Evolutionary conservation across 352 stramenopile genomes (phyloP), one percentile per base, ranked within the genome.

Genomic region (Thraustochytrium sp.): DNA sequence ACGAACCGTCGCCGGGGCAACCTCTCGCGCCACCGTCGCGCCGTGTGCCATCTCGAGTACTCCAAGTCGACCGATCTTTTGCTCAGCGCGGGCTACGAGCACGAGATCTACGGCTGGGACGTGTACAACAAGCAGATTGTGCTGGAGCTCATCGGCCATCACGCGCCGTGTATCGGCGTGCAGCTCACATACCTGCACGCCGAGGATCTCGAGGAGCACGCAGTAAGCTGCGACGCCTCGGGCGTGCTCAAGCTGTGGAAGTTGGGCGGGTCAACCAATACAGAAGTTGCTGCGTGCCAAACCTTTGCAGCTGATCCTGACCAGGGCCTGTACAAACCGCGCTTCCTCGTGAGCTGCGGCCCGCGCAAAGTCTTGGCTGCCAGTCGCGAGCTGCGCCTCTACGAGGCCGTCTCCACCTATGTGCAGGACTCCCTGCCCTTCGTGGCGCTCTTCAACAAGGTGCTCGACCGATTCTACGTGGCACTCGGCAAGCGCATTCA

Each of bases 191-290:
- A 89, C 1, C 92, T 94, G 65, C 89, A 93, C 55, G 93, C 88
- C 18, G 76, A 68, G n/a, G 82, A 86, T 51, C 84, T 11, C 11
- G 46, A 73, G 8, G 91, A 94, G 76, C 87, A 90, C n/a, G 92
- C 91, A 1, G 87, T 95, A n/a, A 95, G 91, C 0, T 90, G 85
- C 1, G 92, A 95, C 72, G 84, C 84, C 13, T 88, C 87, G 26
- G 92, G 91, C 0, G 86, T 94, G 1, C 90, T 94, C 80, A 94
- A 94, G 53, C 86, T 94, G n/a, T 96, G 92, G 92, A 90, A 94
- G 51, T 92, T 96, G 54, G 89, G 87, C 0, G 86, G 72, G 9
- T 63, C 80, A 46, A 29, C 68, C 11, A 86, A 38, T 42, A 36
- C 37, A 2, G 63, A 74, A 18, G 42, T 54, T 29, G 3, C 73